A percentile compares a stretch with the other conserved stretches of the same genome.
Conservation (phyloP, 2,329 filamentous ascomycete genomes). For the Colletotrichum scovillei region DNA sequence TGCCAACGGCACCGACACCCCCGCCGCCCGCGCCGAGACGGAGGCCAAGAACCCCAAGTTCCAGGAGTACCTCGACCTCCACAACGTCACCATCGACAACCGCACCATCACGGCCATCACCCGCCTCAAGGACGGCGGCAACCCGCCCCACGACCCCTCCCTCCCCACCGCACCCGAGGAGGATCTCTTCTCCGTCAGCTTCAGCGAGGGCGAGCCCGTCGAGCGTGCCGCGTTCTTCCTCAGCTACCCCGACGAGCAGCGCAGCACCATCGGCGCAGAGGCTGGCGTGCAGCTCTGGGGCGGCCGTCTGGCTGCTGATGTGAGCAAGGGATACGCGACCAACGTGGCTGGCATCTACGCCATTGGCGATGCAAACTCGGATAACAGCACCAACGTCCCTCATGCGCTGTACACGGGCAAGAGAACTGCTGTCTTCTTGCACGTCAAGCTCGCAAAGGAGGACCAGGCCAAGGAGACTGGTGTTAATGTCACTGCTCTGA, state of each 20-base stretch:
- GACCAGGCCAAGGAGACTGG: conserved; percentile 46
- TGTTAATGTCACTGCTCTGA: conserved; percentile 39
- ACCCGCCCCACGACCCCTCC: conserved; percentile 54
- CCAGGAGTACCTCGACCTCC: conserved; percentile 59
- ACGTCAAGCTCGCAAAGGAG: conserved; percentile 59
- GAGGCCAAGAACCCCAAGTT: conserved; percentile 57
- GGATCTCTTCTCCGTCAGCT: conserved; percentile 67
- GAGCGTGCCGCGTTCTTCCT: conserved; percentile 64
- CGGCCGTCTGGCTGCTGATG: conserved; percentile 56
- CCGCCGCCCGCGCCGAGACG: conserved; percentile 50
- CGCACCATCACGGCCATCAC: conserved; percentile 61
- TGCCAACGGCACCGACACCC: conserved; percentile 69
- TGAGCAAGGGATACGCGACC: conserved; percentile 57
- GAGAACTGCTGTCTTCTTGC: conserved; percentile 65
- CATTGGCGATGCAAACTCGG: conserved; percentile 69
- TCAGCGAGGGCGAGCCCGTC: conserved; percentile 56
- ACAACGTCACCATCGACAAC: conserved; percentile 67
- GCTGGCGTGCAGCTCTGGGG: conserved; percentile 59
- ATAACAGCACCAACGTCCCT: conserved; percentile 70
- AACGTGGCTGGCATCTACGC: conserved; percentile 67
- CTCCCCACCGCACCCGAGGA: conserved; percentile 58
- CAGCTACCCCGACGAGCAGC: conserved; percentile 59
- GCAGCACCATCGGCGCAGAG: conserved; percentile 57
- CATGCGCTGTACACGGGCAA: conserved; percentile 72
- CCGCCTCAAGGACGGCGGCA: conserved; percentile 55